Evolutionary conservation across 306 rosid genomes (phyloP).

Genomic region (Cucurbita moschata): DNA sequence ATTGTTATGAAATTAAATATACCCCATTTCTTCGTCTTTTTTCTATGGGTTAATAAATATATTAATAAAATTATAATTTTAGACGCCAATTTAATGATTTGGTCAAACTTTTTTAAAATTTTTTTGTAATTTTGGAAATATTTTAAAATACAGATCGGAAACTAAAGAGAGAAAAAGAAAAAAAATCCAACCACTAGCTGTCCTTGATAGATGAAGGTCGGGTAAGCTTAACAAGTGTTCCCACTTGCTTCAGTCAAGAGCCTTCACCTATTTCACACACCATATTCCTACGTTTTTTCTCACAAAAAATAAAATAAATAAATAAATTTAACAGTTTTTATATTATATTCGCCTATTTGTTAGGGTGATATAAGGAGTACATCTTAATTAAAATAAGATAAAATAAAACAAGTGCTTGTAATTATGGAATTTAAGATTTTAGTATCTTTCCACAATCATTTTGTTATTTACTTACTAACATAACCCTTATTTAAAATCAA

Average conservation of each 20-base stretch:
- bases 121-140: too few species aligned
- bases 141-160: neutral
- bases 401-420: too few species aligned
- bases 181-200: neutral
- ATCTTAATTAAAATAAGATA: too few species aligned
- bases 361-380: too few species aligned
- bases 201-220: neutral
- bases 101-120: neutral
- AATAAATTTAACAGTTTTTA: neutral
- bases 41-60: neutral
- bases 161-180: neutral
- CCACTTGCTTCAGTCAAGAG: neutral
- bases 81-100: neutral
- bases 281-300: neutral
- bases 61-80: neutral
- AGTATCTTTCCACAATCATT: too few species aligned
- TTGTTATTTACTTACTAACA: too few species aligned
- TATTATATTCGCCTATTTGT: neutral
- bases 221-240: neutral
- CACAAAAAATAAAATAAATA: too few species aligned
- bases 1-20: neutral
- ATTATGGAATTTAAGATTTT: too few species aligned
- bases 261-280: neutral
- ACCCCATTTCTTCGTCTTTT: neutral
- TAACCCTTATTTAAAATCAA: too few species aligned